Base-by-base conservation (phyloP, 148 eudicot species). In the Cornus suecica region DNA sequence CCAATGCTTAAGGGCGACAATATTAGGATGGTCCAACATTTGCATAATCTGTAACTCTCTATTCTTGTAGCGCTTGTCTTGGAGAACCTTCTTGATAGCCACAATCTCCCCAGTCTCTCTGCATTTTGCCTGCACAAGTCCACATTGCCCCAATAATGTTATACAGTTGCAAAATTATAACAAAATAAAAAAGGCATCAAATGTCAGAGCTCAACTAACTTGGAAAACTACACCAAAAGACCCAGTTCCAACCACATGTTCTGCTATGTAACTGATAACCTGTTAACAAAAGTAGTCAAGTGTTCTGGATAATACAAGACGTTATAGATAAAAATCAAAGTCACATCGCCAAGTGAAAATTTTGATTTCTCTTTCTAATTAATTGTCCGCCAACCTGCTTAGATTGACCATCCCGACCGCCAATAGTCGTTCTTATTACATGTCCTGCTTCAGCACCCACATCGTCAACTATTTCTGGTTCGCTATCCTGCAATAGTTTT, bases 31-130 rank as follows among this genome's bases (percentile, higher is more conserved):
- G 81, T 96, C 97, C 85, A 96, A 76, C 98, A 91, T 88, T 87
- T 93, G 98, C 99, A 96, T 91, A 74, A 96, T 96, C 86, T 96
- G 97, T 68, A 96, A 83, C 85, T 96, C 99, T 78, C 99, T 88
- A 77, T 96, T 96, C 87, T 96, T 96, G 88, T 96, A 96, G 72
- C 98, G 99, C 87, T 93, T 96, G 86, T 96, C 99, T 79, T 96
- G 99, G 75, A 96, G 91, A 81, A 96, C 99, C 88, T 96, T 96
- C 86, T 96, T 96, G 76, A 96, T 96, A 65, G 99, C 99, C 72
- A 96, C 97, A 70, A 93, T 89, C 84, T 96, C 99, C 69, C 98
- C 99, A 11, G 99, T 93, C 79, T 96, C 99, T 82, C 97, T 88
- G 82, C 99, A 96, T 84, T 96, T 96, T 54, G 99, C 99, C 99